phyloP scores from a whole-genome alignment of 2,329 filamentous ascomycete genomes.

The Colletotrichum caudatum region DNA sequence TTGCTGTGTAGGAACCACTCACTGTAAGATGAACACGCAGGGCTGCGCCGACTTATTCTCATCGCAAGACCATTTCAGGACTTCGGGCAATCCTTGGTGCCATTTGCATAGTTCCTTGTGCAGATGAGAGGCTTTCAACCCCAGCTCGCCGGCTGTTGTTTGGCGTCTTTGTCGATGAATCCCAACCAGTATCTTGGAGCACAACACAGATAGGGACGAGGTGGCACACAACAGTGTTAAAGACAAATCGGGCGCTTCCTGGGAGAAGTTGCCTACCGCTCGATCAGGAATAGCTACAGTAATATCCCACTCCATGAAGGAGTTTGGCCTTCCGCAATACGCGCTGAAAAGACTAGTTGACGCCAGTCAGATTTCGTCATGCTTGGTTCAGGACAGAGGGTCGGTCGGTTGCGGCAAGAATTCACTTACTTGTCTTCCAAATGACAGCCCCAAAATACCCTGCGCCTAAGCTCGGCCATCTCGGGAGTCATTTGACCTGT shows the following conservation, averaged over 20 bases:
- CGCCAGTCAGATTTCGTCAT: not conserved
- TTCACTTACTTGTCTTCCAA: conserved; percentile 21
- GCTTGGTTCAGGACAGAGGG: not conserved
- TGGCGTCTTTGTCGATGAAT: conserved; percentile 7
- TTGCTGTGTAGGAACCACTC: not conserved
- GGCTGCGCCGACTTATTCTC: not conserved
- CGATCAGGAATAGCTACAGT: conserved; percentile 6
- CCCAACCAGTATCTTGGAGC: conserved; percentile 1
- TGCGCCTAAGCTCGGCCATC: conserved; percentile 12
- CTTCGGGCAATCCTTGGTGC: conserved; percentile 3
- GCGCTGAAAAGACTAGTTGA: conserved; percentile 22
- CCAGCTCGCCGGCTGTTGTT: not conserved
- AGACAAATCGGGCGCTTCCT: not conserved
- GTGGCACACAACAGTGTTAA: not conserved
- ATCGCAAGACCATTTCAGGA: not conserved
- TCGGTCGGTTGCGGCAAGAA: rapidly evolving
- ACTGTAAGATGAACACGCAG: conserved; percentile 23
- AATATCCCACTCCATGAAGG: conserved; percentile 28
- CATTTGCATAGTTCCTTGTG: conserved; percentile 22
- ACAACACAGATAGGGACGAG: conserved; percentile 7
- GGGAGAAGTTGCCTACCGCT: not conserved
- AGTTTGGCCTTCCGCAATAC: conserved; percentile 13
- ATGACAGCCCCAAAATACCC: conserved; percentile 36
- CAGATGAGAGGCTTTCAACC: not conserved
- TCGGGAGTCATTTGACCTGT: conserved; percentile 16